Percentiles rank a stretch among this genome's conserved stretches.
Conservation (phyloP, 1,284 basidiomycete genomes). For the Boletus semigastroideus region DNA sequence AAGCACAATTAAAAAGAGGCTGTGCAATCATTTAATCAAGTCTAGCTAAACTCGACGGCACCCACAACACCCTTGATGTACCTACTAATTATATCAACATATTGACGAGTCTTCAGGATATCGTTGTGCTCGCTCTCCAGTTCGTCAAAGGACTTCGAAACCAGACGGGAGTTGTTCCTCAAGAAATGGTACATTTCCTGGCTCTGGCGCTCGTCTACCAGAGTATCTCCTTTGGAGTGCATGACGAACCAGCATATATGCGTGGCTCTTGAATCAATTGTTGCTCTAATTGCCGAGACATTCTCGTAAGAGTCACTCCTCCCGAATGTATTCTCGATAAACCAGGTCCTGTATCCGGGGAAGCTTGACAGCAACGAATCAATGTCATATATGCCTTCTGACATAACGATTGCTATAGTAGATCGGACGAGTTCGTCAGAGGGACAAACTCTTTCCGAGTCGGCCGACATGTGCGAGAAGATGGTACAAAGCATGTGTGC, state of each 20-base stretch:
- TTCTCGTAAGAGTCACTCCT: slow-evolving; percentile 44
- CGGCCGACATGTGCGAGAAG: slow-evolving; percentile 51
- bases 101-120: slow-evolving; percentile 46
- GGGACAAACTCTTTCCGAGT: slow-evolving; percentile 41
- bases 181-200: slow-evolving; percentile 56
- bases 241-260: slow-evolving; percentile 65
- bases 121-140: slow-evolving; percentile 57
- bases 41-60: not conserved
- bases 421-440: slow-evolving; percentile 45
- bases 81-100: slow-evolving; percentile 46
- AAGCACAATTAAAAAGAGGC: slow-evolving; percentile 9
- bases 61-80: slow-evolving; percentile 33
- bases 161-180: slow-evolving; percentile 34
- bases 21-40: slow-evolving; percentile 6
- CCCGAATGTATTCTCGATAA: slow-evolving; percentile 65
- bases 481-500: slow-evolving; percentile 78
- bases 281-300: slow-evolving; percentile 48
- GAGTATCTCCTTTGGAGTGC: slow-evolving; percentile 69
- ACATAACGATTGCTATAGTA: slow-evolving; percentile 55
- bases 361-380: slow-evolving; percentile 60
- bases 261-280: slow-evolving; percentile 33
- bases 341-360: slow-evolving; percentile 64
- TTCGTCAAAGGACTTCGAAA: slow-evolving; percentile 45
- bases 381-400: slow-evolving; percentile 77
- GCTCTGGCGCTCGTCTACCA: slow-evolving; percentile 66